Percentiles rank a stretch among this genome's conserved stretches.
Evolutionary conservation across 768 basidiomycete genomes (phyloP).

Genomic region (Boletus subcaerulescens): DNA sequence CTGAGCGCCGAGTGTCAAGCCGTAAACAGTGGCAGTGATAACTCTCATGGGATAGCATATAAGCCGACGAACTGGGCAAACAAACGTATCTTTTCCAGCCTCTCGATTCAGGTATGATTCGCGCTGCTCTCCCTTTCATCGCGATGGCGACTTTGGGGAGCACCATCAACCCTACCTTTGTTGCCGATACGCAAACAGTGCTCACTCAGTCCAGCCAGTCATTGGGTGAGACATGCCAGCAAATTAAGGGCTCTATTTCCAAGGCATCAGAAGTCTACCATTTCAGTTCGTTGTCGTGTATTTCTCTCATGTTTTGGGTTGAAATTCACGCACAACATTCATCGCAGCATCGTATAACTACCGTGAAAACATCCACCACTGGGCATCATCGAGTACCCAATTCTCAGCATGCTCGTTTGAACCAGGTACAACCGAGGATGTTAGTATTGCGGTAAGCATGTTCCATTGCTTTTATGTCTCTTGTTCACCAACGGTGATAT

Average conservation of each 20-base stretch:
- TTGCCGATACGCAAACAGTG: neutral
- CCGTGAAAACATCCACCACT: constrained; percentile 44
- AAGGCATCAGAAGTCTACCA: constrained; percentile 1
- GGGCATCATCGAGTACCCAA: constrained; percentile 49
- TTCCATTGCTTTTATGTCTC: no score
- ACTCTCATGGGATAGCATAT: neutral
- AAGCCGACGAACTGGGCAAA: neutral
- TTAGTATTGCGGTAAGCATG: constrained; percentile 43
- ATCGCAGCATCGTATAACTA: constrained; percentile 33
- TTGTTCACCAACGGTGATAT: neutral
- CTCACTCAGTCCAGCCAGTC: neutral
- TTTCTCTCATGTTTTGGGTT: neutral
- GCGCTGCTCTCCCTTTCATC: neutral
- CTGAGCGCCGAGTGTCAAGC: neutral
- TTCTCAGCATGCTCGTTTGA: constrained; percentile 53
- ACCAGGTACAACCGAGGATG: constrained; percentile 51
- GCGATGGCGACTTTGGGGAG: neutral
- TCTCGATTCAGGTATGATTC: neutral
- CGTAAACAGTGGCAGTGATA: neutral
- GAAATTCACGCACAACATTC: neutral
- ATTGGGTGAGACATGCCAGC: neutral
- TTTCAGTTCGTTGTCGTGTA: neutral
- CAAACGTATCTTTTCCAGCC: no score
- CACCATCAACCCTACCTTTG: neutral
- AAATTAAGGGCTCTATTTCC: constrained; percentile 3